phyloP scores from a whole-genome alignment of 2,329 filamentous ascomycete genomes.

The Orbilia javanica region DNA sequence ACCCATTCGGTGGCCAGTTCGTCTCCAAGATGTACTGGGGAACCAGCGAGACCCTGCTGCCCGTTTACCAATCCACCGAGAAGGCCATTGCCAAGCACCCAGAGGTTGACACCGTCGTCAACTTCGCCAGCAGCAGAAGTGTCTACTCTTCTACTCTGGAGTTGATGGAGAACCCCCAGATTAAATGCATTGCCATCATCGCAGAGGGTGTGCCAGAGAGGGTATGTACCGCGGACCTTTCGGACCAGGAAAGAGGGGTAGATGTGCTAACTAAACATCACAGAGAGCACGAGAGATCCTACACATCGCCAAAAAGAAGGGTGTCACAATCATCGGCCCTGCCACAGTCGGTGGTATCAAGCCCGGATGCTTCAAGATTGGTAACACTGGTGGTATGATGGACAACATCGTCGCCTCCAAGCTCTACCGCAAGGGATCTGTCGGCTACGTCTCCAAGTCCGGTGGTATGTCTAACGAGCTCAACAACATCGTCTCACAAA shows the following conservation, averaged over 20 bases:
- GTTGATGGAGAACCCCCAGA: slow-evolving; percentile 95
- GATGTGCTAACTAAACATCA: not conserved
- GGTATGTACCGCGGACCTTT: slow-evolving; percentile 71
- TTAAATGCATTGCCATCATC: slow-evolving; percentile 99
- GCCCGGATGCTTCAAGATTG: slow-evolving; percentile 99
- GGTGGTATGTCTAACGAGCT: slow-evolving; percentile 99
- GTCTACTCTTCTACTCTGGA: slow-evolving; percentile 99
- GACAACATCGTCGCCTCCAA: slow-evolving; percentile 99
- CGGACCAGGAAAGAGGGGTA: not conserved
- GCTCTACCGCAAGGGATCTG: slow-evolving; percentile 98
- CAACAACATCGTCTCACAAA: slow-evolving; percentile 99
- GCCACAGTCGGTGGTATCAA: slow-evolving; percentile 99
- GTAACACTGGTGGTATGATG: slow-evolving; percentile 99
- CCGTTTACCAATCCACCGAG: slow-evolving; percentile 93
- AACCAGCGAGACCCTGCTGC: slow-evolving; percentile 97
- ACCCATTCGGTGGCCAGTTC: slow-evolving; percentile 99
- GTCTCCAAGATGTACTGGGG: slow-evolving; percentile 99
- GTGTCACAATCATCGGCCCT: slow-evolving; percentile 97
- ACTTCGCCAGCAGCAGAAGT: slow-evolving; percentile 98
- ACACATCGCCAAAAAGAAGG: slow-evolving; percentile 97
- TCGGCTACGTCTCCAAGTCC: slow-evolving; percentile 99
- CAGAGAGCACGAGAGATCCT: slow-evolving; percentile 93
- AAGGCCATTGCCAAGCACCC: slow-evolving; percentile 97
- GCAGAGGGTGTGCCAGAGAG: slow-evolving; percentile 98
- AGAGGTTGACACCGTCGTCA: slow-evolving; percentile 97